Percentiles rank a stretch among this genome's conserved stretches.
Conservation (phyloP, 331 rosid genomes). For the Arachis monticola region DNA sequence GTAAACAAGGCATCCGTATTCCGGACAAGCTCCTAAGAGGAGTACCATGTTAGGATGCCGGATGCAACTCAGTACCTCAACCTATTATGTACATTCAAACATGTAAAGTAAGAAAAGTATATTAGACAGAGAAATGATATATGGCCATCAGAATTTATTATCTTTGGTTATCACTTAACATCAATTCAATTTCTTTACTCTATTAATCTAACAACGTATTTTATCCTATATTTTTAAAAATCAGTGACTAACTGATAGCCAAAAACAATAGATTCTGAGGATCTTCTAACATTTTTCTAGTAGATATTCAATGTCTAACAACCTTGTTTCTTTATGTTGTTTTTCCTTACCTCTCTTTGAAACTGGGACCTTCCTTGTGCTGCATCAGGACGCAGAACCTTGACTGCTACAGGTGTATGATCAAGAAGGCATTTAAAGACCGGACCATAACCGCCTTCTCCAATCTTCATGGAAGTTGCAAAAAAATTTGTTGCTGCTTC, state of each 20-base stretch:
- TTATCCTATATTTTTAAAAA: no score
- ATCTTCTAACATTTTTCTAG: no score
- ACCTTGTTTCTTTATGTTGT: no score
- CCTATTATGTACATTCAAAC: conserved; percentile 41
- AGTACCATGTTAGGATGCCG: conserved; percentile 98
- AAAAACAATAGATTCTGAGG: no score
- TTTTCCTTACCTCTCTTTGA: conserved; percentile 70
- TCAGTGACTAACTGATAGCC: no score
- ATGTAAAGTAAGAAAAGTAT: neutral
- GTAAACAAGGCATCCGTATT: conserved; percentile 86
- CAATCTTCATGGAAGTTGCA: conserved; percentile 63
- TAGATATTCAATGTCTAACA: no score
- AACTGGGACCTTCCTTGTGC: conserved; percentile 94
- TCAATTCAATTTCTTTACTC: no score
- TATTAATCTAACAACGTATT: no score
- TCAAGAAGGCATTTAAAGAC: conserved; percentile 77
- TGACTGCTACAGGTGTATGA: conserved; percentile 84
- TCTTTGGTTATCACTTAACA: no score
- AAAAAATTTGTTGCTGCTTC: conserved; percentile 83
- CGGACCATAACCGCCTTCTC: conserved; percentile 99
- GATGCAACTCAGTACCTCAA: conserved; percentile 84
- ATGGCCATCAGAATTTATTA: no score
- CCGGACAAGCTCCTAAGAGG: conserved; percentile 93
- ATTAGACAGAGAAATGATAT: no score
- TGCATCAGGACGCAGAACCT: conserved; percentile 94